Percentiles rank a stretch among this genome's conserved stretches.
phyloP scores from a whole-genome alignment of 2,329 filamentous ascomycete genomes.

The Aspergillus phoenicis region DNA sequence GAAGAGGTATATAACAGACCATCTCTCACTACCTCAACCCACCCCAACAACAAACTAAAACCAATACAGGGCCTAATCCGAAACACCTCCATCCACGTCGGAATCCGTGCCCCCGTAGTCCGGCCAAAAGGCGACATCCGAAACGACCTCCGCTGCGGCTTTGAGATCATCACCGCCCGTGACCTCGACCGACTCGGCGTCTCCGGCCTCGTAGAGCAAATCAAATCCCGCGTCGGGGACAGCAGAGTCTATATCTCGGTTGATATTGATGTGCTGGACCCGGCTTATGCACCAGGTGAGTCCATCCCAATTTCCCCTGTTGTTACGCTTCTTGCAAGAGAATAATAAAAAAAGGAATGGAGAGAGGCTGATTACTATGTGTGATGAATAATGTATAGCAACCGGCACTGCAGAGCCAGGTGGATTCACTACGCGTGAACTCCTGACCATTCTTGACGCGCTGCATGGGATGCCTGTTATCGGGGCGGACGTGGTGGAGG shows the following conservation, averaged over 20 bases:
- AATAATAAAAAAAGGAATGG: background rate
- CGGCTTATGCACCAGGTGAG: conserved; percentile 55
- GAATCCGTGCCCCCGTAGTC: conserved; percentile 56
- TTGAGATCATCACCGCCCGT: conserved; percentile 56
- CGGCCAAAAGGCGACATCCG: conserved; percentile 54
- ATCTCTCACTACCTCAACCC: no score
- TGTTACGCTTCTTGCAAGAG: no score
- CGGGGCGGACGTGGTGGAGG: conserved; percentile 60
- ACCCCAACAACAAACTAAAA: background rate
- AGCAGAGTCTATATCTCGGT: conserved; percentile 58
- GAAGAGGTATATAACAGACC: conserved; percentile 45
- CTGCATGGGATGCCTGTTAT: conserved; percentile 54
- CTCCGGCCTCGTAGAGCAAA: conserved; percentile 49
- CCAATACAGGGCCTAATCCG: conserved; percentile 48
- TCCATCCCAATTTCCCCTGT: background rate
- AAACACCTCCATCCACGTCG: conserved; percentile 59
- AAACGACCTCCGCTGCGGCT: conserved; percentile 58
- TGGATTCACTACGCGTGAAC: conserved; percentile 58
- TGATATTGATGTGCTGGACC: conserved; percentile 61
- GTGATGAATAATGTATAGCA: conserved; percentile 28
- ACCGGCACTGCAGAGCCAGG: conserved; percentile 60
- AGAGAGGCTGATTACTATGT: background rate
- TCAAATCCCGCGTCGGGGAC: conserved; percentile 51
- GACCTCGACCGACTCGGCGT: conserved; percentile 56
- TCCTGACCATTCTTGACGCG: conserved; percentile 57